Evolutionary conservation across 345 rosid species (phyloP), one percentile per base, ranked within the genome.

Genomic region (Sisymbrium irio): DNA sequence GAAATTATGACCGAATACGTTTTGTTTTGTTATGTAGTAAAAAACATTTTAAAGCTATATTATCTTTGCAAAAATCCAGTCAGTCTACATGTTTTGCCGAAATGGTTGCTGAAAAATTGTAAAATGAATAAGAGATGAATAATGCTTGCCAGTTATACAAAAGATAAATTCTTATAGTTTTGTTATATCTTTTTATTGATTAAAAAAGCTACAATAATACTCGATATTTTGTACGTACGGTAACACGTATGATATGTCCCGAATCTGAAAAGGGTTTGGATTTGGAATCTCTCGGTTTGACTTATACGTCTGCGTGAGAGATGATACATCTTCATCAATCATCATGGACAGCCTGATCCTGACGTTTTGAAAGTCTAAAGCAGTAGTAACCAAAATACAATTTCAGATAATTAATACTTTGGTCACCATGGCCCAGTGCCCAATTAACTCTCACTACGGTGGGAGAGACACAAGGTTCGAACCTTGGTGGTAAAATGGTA

Each of bases 221-320:
- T 41, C 32, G 74, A 33, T 17, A 37, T 47, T 10, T 8, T 59
- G 59, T 37, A 61, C 49, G 40, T 33, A 55, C 39, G 27, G 27
- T n/a, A 22, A 46, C n/a, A n/a, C n/a, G n/a, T n/a, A n/a, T n/a
- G n/a, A n/a, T n/a, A n/a, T n/a, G 69, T 67, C 63, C 41, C 50
- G 58, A 53, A 69, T 76, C 40, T 76, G 79, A 76, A 76, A 76
- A 61, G 79, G 79, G 70, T 76, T 76, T 53, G 65, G 64, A 62
- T 61, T 76, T 69, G 65, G 79, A 76, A 76, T 76, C 50, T 62
- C 25, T 7, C 41, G 68, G 74, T 62, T 69, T 62, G 79, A 76
- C 79, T 62, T 69, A 51, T 12, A 35, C 14, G 54, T 61, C 13
- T 42, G 57, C 78, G 55, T 59, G 27, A 67, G 53, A 58, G 65